Base-by-base conservation (phyloP, 306 rosid genomes). In the Quercus suber region DNA sequence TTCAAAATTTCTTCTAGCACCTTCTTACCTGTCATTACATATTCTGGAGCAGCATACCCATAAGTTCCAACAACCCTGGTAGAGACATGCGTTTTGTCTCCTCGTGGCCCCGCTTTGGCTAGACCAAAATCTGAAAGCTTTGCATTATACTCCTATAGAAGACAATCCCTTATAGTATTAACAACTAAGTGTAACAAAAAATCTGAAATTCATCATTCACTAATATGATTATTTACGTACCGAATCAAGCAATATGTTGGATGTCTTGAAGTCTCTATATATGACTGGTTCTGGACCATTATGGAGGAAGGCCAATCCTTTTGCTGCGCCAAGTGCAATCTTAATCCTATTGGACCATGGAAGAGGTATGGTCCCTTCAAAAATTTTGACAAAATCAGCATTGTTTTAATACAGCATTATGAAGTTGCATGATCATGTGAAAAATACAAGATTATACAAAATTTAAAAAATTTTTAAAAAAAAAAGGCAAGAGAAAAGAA, bases 71-170 rank as follows among this genome's bases (percentile, higher is more conserved):
- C 96, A 63, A 94, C 97, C 85, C 99, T 85, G 75, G 97, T 94
- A 31, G 99, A 94, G 79, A 94, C 97, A 88, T 94, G 99, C 60
- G 99, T 91, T 73, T 92, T 92, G 88, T 94, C 99, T 78, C 99
- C 99, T 83, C 91, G 97, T 75, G 98, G 97, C 64, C 97, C 97
- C 17, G 99, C 94, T 91, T 94, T 94, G 15, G 99, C 99, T 75
- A 94, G 91, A 79, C 99, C 99, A 81, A 94, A 94, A 91, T 94
- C 97, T 81, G 99, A 94, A 82, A 94, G 99, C 95, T 94, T 92
- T 20, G 99, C 93, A 85, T 88, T 92, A 84, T 94, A 94, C 79
- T 90, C 98, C 98, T 94, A 78, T 28, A 77, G 74, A 82, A 57
- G 51, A 78, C 28, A 77, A 65, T 23, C 43, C 68, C 45, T 20